Percentiles rank a stretch among this genome's conserved stretches.
Conservation (phyloP, 2,329 filamentous ascomycete genomes). For the Claviceps sp. region DNA sequence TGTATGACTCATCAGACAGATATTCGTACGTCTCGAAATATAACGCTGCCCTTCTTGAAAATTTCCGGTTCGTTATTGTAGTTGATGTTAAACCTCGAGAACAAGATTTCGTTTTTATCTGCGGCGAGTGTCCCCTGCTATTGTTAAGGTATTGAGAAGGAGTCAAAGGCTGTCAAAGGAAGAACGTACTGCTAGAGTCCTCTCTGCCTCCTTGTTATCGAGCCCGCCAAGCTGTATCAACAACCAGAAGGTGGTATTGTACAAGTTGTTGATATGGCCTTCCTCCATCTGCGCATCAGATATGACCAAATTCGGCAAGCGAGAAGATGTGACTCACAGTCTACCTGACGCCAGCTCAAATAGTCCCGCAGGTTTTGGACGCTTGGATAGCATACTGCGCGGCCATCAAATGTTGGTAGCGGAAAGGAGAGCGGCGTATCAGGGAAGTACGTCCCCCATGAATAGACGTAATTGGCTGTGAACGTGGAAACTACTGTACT, state of each 20-base stretch:
- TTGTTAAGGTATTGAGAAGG: slow-evolving; percentile 9
- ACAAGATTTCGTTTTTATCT: slow-evolving; percentile 95
- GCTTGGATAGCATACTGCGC: slow-evolving; percentile 80
- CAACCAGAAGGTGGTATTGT: slow-evolving; percentile 94
- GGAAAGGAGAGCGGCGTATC: slow-evolving; percentile 56
- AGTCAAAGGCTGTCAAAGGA: not conserved
- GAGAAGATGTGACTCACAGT: slow-evolving; percentile 47
- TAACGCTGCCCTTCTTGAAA: slow-evolving; percentile 82
- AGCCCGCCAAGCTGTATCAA: slow-evolving; percentile 68
- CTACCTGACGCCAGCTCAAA: slow-evolving; percentile 91
- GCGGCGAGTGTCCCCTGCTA: slow-evolving; percentile 62
- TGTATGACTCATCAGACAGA: not conserved
- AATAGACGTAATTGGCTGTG: slow-evolving; percentile 75
- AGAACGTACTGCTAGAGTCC: slow-evolving; percentile 50
- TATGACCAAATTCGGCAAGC: not conserved
- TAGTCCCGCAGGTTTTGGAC: slow-evolving; percentile 79
- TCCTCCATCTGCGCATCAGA: slow-evolving; percentile 23
- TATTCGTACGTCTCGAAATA: slow-evolving; percentile 61
- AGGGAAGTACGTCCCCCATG: slow-evolving; percentile 67
- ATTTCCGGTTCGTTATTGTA: slow-evolving; percentile 95
- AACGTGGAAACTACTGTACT: slow-evolving; percentile 89
- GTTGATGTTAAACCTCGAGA: slow-evolving; percentile 78
- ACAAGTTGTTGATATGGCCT: slow-evolving; percentile 94
- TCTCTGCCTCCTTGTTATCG: slow-evolving; percentile 66
- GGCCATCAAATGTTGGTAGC: slow-evolving; percentile 81